Evolutionary conservation across 2,329 filamentous ascomycete species (phyloP), one percentile per base, ranked within the genome.

Genomic region (Colletotrichum karsti): DNA sequence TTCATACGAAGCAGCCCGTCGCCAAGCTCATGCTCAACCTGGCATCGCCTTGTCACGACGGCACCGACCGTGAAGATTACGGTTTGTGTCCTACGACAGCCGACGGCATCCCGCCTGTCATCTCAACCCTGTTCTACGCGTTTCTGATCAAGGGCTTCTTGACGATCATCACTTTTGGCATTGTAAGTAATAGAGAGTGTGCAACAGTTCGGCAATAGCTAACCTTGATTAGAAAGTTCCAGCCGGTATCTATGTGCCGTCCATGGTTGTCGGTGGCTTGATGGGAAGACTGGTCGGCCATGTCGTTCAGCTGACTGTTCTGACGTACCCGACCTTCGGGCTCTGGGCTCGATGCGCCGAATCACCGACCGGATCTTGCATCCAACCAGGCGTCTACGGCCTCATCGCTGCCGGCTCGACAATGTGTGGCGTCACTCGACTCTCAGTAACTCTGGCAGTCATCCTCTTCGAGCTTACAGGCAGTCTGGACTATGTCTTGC

Each of bases 381-480:
- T 99, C 53, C 95, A 97, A 53, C 96, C 96, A 1, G 96, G 96
- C n/a, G 94, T 98, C 0, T 99, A 99, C 77, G 96, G 94, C 1
- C 87, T 99, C 67, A 94, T 98, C 65, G 95, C 95, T 15, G 96
- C 96, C 46, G 96, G 96, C 15, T 94, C 96, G 2, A 98, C 95
- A 33, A 98, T 99, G 96, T 98, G 95, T 72, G 96, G 96, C 55
- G 96, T 98, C 3, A 99, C 96, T 2, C 89, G 96, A 55, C 82
- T 99, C 2, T 97, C 95, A 0, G 93, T 99, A 22, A 98, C 96
- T 0, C 85, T 99, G 8, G 95, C 94, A 0, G 94, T 98, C 75
- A 98, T 99, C 69, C 84, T 98, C 1, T 98, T 99, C 73, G 96
- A 99, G 78, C 85, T 99, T 37, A 99, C 96, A 0, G 96, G 96